Conservation (phyloP, 2,329 filamentous ascomycete genomes). For the Xylariomycetidae sp. region DNA sequence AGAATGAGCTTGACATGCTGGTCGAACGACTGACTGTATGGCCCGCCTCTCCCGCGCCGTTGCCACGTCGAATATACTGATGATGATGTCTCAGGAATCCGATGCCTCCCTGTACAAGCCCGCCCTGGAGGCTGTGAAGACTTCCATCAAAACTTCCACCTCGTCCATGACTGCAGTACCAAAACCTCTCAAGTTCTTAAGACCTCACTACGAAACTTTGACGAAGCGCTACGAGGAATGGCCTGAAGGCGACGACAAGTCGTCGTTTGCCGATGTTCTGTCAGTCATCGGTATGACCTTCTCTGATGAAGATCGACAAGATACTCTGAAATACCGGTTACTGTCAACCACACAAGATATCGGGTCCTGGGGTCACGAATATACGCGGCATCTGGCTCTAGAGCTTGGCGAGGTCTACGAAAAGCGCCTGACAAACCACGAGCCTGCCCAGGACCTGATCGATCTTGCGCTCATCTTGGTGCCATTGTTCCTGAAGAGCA, state of each 20-base stretch:
- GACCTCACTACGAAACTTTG: constrained; percentile 91
- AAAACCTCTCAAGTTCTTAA: constrained; percentile 95
- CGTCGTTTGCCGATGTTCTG: constrained; percentile 85
- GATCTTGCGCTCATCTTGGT: constrained; percentile 81
- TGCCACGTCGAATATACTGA: neutral
- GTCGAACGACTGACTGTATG: constrained; percentile 87
- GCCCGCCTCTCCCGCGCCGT: no score
- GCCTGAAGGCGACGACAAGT: constrained; percentile 80
- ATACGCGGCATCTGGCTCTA: constrained; percentile 88
- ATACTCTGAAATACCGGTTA: constrained; percentile 93
- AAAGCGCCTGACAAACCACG: constrained; percentile 80
- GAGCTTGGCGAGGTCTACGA: constrained; percentile 95
- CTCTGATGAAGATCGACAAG: constrained; percentile 91
- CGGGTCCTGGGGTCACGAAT: constrained; percentile 97
- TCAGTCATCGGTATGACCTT: constrained; percentile 99
- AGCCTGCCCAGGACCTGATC: constrained; percentile 76
- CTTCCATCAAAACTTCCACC: constrained; percentile 97
- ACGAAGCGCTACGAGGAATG: constrained; percentile 86
- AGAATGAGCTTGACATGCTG: constrained; percentile 96
- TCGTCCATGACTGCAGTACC: constrained; percentile 99
- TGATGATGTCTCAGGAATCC: constrained; percentile 64
- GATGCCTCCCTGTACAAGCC: constrained; percentile 86
- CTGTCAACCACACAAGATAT: constrained; percentile 88
- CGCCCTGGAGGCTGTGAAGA: constrained; percentile 93
- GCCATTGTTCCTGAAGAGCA: constrained; percentile 93